Evolutionary conservation across 1,139 yeast species (phyloP).

Genomic region (Geotrichum macrosporum): DNA sequence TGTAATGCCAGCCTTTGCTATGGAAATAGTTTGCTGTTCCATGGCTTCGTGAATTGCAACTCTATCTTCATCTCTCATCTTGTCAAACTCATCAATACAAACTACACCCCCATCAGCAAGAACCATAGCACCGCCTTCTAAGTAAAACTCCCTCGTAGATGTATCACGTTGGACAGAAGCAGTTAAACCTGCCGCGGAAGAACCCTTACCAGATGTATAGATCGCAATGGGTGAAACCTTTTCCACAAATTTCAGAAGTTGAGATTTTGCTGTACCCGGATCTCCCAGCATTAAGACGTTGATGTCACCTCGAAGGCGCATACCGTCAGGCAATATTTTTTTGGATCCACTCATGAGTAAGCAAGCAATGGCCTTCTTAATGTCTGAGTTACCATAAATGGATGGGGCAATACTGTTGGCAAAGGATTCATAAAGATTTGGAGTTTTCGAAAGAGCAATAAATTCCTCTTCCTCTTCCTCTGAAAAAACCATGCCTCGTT

Average conservation of each 20-base stretch:
- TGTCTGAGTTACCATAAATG: constrained; percentile 88
- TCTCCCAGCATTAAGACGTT: constrained; percentile 91
- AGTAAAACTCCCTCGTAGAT: constrained; percentile 79
- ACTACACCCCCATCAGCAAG: constrained; percentile 99
- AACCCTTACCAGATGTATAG: constrained; percentile 97
- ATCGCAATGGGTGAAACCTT: constrained; percentile 92
- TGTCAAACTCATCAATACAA: constrained; percentile 97
- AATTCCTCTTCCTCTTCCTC: constrained; percentile 96
- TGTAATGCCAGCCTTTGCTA: constrained; percentile 98
- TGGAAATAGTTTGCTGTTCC: constrained; percentile 99
- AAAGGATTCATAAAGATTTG: constrained; percentile 77
- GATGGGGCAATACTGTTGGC: constrained; percentile 95
- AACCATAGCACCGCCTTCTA: constrained; percentile 99
- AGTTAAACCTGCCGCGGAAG: constrained; percentile 98
- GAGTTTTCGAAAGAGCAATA: constrained; percentile 70
- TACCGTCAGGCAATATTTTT: constrained; percentile 88
- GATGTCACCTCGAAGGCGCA: constrained; percentile 95
- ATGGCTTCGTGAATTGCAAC: constrained; percentile 99
- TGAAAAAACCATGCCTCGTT: constrained; percentile 55
- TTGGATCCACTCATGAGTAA: constrained; percentile 91
- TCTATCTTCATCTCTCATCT: constrained; percentile 98
- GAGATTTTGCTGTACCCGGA: constrained; percentile 99
- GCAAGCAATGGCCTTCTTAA: constrained; percentile 90
- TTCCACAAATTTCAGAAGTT: constrained; percentile 87
- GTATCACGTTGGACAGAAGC: constrained; percentile 96